These are phyloP conservation scores for Podaxis rugospora DNA, from an alignment of 768 basidiomycete genomes.

Conservation along the genomic window DNA sequence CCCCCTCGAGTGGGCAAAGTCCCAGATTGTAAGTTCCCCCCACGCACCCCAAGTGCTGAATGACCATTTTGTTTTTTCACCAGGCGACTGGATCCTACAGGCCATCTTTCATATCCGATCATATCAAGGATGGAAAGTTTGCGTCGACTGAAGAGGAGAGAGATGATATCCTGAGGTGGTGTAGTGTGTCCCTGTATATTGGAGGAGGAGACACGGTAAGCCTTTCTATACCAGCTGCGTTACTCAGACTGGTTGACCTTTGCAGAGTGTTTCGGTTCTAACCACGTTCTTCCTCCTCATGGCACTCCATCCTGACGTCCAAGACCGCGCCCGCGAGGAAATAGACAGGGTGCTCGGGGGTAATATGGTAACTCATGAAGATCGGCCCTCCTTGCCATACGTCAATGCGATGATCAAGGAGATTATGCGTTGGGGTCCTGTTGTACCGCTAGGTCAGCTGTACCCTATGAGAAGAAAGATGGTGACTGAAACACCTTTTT, in stretches of 20 bases:
- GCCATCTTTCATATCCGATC: slow-evolving; percentile 30
- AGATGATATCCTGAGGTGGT: slow-evolving; percentile 26
- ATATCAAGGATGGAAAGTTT: slow-evolving; percentile 22
- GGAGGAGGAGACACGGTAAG: slow-evolving; percentile 38
- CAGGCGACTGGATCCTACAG: slow-evolving; percentile 20
- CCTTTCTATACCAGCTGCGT: not conserved
- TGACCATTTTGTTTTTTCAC: not conserved
- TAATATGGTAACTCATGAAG: slow-evolving; percentile 30
- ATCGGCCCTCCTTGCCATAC: slow-evolving; percentile 29
- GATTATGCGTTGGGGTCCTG: slow-evolving; percentile 29
- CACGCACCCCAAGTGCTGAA: not conserved
- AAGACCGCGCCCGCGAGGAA: slow-evolving; percentile 33
- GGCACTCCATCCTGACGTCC: slow-evolving; percentile 32
- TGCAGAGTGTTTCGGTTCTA: slow-evolving; percentile 30
- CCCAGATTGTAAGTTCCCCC: slow-evolving; percentile 23
- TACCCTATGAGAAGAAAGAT: not conserved
- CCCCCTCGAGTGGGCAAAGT: slow-evolving; percentile 29
- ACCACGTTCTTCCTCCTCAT: slow-evolving; percentile 35
- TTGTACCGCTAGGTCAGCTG: slow-evolving; percentile 24
- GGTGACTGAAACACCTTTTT: not conserved
- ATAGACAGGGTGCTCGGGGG: slow-evolving; percentile 29
- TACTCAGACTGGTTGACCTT: not conserved
- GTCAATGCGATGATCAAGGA: slow-evolving; percentile 35
- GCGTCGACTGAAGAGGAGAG: slow-evolving; percentile 18
- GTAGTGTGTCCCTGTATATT: slow-evolving; percentile 24